Conservation (phyloP, 164 flowering plant genomes). For the Chloranthus sessilifolius region DNA sequence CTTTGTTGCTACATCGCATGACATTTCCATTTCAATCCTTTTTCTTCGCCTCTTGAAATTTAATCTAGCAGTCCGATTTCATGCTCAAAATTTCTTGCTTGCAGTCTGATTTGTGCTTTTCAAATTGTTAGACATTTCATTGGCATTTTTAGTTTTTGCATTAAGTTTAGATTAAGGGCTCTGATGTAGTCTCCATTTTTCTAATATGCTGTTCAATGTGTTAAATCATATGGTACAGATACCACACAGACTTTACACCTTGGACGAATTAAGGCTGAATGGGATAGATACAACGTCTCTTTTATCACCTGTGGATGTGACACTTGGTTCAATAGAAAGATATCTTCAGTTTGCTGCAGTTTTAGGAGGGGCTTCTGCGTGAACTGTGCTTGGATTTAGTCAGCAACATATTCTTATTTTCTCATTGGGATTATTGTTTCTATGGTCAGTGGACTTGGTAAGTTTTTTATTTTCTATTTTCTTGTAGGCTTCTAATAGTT, state of each 20-base stretch:
- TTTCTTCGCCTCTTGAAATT: too few species aligned
- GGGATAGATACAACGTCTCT: slow-evolving; percentile 67
- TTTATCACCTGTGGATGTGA: slow-evolving; percentile 69
- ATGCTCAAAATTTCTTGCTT: too few species aligned
- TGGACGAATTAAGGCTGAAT: slow-evolving; percentile 83
- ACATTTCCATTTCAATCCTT: too few species aligned
- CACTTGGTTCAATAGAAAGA: slow-evolving; percentile 70
- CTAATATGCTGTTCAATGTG: too few species aligned
- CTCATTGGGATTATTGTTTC: slow-evolving; percentile 61
- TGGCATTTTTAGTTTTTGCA: too few species aligned
- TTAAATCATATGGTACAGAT: slow-evolving; percentile 42
- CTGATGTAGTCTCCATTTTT: too few species aligned
- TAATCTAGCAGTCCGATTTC: too few species aligned
- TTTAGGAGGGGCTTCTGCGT: slow-evolving; percentile 54
- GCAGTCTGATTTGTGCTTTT: too few species aligned
- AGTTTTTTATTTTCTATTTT: slow-evolving; percentile 3
- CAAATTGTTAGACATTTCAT: too few species aligned
- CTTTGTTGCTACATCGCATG: too few species aligned
- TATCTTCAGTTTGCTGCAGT: slow-evolving; percentile 64
- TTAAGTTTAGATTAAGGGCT: too few species aligned
- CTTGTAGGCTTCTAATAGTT: too few species aligned
- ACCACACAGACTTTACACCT: slow-evolving; percentile 78
- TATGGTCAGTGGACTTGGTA: slow-evolving; percentile 77
- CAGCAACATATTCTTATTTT: slow-evolving; percentile 47
- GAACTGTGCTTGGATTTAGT: slow-evolving; percentile 45